Conservation (phyloP, 2,329 filamentous ascomycete genomes). For the Proliferodiscus dingleyae region DNA sequence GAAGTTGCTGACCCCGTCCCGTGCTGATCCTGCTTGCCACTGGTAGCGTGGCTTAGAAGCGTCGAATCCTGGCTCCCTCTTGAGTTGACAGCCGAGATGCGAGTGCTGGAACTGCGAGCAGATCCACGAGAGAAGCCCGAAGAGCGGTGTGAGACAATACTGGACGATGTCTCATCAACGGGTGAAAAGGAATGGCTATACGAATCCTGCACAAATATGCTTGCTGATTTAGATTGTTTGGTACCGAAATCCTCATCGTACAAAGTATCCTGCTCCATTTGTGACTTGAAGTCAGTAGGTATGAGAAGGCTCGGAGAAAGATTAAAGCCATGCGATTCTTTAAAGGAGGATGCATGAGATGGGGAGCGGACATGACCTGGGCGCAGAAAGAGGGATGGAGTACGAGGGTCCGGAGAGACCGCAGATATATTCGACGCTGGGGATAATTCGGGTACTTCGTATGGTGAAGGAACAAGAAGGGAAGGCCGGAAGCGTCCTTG, state of each 20-base stretch:
- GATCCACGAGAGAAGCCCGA: constrained; percentile 29
- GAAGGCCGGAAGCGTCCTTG: constrained; percentile 29
- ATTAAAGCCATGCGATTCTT: constrained; percentile 54
- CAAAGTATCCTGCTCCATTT: constrained; percentile 39
- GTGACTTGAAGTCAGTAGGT: constrained; percentile 52
- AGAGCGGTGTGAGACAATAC: constrained; percentile 29
- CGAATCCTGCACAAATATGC: constrained; percentile 22
- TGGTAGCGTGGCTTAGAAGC: constrained; percentile 18
- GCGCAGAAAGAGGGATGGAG: constrained; percentile 23
- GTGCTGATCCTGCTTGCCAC: constrained; percentile 22
- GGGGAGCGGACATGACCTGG: constrained; percentile 21
- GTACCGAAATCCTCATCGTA: constrained; percentile 25
- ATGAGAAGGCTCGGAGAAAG: constrained; percentile 60
- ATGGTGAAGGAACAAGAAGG: constrained; percentile 24
- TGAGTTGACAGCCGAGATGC: constrained; percentile 23
- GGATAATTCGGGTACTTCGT: constrained; percentile 29
- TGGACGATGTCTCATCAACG: constrained; percentile 28
- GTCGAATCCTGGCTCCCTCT: constrained; percentile 28
- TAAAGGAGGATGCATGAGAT: constrained; percentile 49
- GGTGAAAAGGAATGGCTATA: constrained; percentile 25
- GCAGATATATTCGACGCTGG: constrained; percentile 26
- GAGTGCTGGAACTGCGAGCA: constrained; percentile 25
- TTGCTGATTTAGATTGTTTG: constrained; percentile 16
- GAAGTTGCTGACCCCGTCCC: constrained; percentile 27
- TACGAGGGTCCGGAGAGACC: constrained; percentile 23